Percentiles rank a stretch among this genome's conserved stretches.
These are phyloP conservation scores for Leishmania major DNA, from an alignment of 208 protist genomes.

Conservation along the genomic window DNA sequence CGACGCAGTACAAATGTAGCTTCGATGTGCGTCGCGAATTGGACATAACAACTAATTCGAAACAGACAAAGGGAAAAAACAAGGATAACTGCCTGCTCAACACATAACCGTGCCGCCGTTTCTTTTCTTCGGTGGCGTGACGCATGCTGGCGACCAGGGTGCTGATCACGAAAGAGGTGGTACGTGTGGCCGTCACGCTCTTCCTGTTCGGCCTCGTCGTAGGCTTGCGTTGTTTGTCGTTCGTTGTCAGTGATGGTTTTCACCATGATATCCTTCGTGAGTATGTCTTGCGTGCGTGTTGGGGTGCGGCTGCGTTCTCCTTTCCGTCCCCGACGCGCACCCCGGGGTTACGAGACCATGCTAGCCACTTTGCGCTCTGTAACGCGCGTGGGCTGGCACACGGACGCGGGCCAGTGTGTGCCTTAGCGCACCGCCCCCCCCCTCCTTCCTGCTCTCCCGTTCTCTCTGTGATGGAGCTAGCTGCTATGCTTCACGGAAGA, in stretches of 20 bases:
- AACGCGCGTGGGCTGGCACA: neutral
- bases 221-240: neutral
- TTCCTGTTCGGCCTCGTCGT: neutral
- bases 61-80: neutral
- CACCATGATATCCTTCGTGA: neutral
- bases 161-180: neutral
- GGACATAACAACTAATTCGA: neutral
- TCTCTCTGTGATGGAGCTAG: neutral
- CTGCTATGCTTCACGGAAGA: neutral
- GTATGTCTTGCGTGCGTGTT: neutral
- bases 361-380: neutral
- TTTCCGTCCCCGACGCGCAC: neutral
- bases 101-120: neutral
- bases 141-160: neutral
- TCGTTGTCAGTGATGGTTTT: neutral
- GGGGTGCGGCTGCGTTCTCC: neutral
- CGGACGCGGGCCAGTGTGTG: neutral
- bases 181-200: neutral
- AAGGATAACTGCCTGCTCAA: neutral
- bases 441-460: neutral
- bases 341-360: neutral
- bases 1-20: neutral
- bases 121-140: neutral
- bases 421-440: neutral
- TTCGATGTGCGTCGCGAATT: no score